Evolutionary conservation across 2,329 filamentous ascomycete genomes (phyloP).

Genomic region (Calonectria pseudoturangicola): DNA sequence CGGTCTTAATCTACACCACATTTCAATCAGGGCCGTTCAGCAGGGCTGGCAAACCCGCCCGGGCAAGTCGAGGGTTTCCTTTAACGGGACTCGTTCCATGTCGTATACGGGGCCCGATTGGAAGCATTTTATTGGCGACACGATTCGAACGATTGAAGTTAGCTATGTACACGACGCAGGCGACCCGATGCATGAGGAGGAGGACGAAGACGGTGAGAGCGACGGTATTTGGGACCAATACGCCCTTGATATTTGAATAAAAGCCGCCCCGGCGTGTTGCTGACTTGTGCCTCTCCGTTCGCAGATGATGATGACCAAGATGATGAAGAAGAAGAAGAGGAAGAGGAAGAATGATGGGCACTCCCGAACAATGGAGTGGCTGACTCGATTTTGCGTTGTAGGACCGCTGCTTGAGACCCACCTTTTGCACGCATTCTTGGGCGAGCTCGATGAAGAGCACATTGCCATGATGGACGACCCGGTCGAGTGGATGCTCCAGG

Average conservation of each 20-base stretch:
- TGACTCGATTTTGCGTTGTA: constrained; percentile 21
- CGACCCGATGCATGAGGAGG: constrained; percentile 30
- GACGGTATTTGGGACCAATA: constrained; percentile 57
- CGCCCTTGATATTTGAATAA: constrained; percentile 51
- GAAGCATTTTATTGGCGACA: constrained; percentile 58
- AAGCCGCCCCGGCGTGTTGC: constrained; percentile 31
- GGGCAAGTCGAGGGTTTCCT: constrained; percentile 40
- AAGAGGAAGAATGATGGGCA: constrained; percentile 9
- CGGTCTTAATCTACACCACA: constrained; percentile 57
- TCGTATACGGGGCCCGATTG: constrained; percentile 61
- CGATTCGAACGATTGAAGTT: constrained; percentile 49
- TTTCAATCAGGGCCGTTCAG: constrained; percentile 57
- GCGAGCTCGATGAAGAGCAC: constrained; percentile 4
- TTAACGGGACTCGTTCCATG: constrained; percentile 25
- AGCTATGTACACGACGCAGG: constrained; percentile 36
- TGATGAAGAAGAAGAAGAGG: constrained; percentile 30
- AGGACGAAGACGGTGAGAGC: constrained; percentile 44
- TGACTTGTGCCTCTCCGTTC: constrained; percentile 39
- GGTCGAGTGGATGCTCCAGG: constrained; percentile 12
- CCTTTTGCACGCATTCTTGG: neutral
- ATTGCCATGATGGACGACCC: constrained; percentile 19
- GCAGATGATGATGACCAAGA: constrained; percentile 41
- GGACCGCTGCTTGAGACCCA: constrained; percentile 11
- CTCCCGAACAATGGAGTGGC: constrained; percentile 9
- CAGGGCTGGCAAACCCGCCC: constrained; percentile 52